These are phyloP conservation scores for Arthrobotrys musiformis DNA, from an alignment of 2,329 filamentous ascomycete genomes.

Conservation along the genomic window DNA sequence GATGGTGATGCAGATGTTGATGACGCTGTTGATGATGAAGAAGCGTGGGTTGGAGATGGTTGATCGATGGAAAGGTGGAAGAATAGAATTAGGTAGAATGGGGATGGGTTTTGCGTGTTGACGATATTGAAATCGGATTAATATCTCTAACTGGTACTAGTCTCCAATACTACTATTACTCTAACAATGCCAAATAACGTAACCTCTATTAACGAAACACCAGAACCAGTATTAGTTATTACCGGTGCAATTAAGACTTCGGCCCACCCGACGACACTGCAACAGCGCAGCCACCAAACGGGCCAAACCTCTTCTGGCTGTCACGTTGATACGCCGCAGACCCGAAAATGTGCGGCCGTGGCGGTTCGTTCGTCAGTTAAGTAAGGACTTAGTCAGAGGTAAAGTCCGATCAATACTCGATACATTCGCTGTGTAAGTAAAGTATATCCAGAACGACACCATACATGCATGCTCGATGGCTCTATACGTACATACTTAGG, in stretches of 20 bases:
- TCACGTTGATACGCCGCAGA: background rate
- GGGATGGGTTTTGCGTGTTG: constrained; percentile 26
- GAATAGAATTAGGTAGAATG: background rate
- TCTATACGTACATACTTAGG: no score
- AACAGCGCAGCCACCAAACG: constrained; percentile 14
- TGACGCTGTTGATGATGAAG: background rate
- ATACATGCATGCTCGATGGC: background rate
- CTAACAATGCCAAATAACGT: background rate
- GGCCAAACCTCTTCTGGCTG: constrained; percentile 5
- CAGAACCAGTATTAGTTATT: background rate
- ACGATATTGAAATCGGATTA: constrained; percentile 44
- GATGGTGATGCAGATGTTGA: background rate
- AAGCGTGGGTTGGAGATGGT: constrained; percentile 13
- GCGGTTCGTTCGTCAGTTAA: background rate
- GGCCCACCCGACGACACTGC: constrained; percentile 19
- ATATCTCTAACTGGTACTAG: background rate
- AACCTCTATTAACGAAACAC: background rate
- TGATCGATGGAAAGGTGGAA: constrained; percentile 36
- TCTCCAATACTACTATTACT: background rate
- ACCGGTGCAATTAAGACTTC: background rate
- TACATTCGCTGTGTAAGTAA: no score
- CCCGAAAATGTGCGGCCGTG: constrained; percentile 24
- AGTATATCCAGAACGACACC: no score
- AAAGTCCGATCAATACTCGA: no score
- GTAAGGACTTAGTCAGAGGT: background rate